Base-by-base conservation (phyloP, 2,329 filamentous ascomycete species). In the Fusarium proliferatum region DNA sequence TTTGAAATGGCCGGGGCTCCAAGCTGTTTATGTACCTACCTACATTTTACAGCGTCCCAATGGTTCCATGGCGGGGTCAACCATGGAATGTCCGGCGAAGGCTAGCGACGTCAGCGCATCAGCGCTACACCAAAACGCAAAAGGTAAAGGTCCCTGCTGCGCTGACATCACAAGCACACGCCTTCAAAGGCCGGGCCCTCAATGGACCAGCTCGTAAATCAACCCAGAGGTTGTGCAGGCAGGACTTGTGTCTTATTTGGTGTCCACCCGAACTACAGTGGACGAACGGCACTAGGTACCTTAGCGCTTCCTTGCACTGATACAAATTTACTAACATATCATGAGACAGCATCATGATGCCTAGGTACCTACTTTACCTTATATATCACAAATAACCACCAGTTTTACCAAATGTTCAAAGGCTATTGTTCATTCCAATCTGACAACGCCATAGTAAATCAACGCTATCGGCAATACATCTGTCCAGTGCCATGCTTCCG, bases 51-150 rank as follows among this genome's bases (percentile, higher is more conserved):
- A 63, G 34, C 36, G 51, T 55, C 30, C 53, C 45, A 62, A 66
- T 60, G 60, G 63, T 56, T 69, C 61, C 69, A 70, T 71, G 64
- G 76, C 72, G 76, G 76, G 75, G 76, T 70, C 67, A 58, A 46
- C 33, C 56, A 71, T 68, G 63, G 60, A 63, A 72, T 67, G 64
- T 57, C 53, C 42, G 61, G 57, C n/a, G 39, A 60, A 69, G 53
- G 64, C 68, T 70, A 77, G 63, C 74, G 64, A 78, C 73, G 76
- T 78, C 76, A 77, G 71, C 64, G 60, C 73, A 62, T 67, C 60
- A 74, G 64, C 68, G 65, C 72, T 75, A 67, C 69, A 66, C 48
- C 57, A 61, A 63, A 69, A 57, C 59, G 51, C 55, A 60, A 64
- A 38, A 53, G 57, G 53, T 55, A 59, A 58, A 60, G 60, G 53